Evolutionary conservation across 768 basidiomycete genomes (phyloP), one percentile per base, ranked within the genome.

Genomic region (Xerocomellus dryophilus): DNA sequence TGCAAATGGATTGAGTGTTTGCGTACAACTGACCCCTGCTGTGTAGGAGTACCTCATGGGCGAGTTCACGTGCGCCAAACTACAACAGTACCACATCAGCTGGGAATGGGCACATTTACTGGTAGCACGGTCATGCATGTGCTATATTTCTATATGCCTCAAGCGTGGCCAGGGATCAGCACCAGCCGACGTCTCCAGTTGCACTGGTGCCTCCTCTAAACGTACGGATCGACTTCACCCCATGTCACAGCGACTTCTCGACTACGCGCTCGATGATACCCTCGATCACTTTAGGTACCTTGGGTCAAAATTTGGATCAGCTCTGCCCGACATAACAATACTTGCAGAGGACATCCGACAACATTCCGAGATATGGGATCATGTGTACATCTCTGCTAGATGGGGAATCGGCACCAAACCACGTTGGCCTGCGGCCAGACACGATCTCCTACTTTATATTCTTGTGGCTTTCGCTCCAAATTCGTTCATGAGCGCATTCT

Each of bases 101-200:
- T 20, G 1, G 40, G 40, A 53, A 17, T n/a, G 1, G 14, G 52
- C 52, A n/a, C 46, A 53, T 25, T 12, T 50, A 10, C 23, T 15
- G 12, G 14, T 53, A 11, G 31, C 25, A 2, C 46, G n/a, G 14
- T 49, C 40, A 5, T 53, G 47, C 47, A 49, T 53, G 47, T 53
- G 46, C 25, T 53, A 53, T 21, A 35, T 53, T 7, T 53, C 52
- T 12, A 36, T 53, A 29, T 50, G 46, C 32, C 46, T 53, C 17
- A 32, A 15, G 17, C 15, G 10, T 18, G 42, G 10, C 7, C 35
- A 25, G 7, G 7, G 9, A 12, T 8, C 39, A 12, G n/a, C 18
- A 18, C 18, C 18, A 11, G 38, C n/a, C 6, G 5, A 7, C 2
- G 5, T 20, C 29, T 29, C 29, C 15, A n/a, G 15, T 7, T 2